Conservation (phyloP, 257 asterid species). For the Lithospermum erythrorhizon region DNA sequence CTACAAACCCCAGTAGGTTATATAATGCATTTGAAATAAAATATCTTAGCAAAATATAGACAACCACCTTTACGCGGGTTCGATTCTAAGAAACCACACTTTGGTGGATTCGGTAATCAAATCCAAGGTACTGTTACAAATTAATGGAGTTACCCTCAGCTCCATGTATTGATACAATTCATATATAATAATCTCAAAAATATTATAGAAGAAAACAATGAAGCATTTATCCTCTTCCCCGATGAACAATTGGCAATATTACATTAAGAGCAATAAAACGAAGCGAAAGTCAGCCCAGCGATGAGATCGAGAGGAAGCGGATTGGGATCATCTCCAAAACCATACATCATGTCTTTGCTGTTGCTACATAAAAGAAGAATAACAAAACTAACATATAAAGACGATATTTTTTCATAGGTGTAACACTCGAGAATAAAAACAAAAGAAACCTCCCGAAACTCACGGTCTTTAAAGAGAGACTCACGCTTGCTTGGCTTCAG, state of each 20-base stretch:
- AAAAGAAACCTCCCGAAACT: conserved; percentile 18
- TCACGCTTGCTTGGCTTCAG: conserved; percentile 78
- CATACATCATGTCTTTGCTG: conserved; percentile 98
- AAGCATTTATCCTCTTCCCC: no score
- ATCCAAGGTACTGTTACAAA: background rate
- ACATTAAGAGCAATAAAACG: no score
- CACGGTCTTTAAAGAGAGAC: conserved; percentile 91
- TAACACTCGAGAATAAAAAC: background rate
- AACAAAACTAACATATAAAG: background rate
- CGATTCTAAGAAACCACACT: background rate
- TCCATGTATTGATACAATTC: no score
- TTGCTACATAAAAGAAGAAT: conserved; percentile 31
- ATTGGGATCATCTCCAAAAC: conserved; percentile 81
- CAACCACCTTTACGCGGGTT: background rate
- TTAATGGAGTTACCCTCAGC: no score
- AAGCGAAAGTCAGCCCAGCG: no score
- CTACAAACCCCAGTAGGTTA: background rate
- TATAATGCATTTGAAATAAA: background rate
- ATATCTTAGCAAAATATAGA: background rate
- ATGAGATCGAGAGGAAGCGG: no score
- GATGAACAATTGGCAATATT: no score
- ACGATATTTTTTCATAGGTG: background rate
- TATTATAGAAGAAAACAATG: no score
- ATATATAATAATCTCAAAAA: no score
- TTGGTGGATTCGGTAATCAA: background rate